Base-by-base conservation (phyloP, 1,139 yeast genomes). In the Debaryomyces sp. region DNA sequence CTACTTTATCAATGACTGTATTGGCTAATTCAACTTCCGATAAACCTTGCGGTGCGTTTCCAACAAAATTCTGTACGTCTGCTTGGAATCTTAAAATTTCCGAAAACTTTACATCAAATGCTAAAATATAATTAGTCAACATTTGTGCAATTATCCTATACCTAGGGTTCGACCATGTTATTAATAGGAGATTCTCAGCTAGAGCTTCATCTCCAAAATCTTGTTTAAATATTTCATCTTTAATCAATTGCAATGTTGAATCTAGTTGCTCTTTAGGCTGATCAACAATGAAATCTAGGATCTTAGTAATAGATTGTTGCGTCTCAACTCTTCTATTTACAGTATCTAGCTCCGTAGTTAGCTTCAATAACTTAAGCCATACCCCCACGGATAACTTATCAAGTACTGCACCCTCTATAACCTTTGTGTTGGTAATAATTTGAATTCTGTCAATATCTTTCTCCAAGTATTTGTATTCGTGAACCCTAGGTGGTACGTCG, bases 401-500 rank as follows among this genome's bases (percentile, higher is more conserved):
- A 2, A 56, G 43, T 5, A 50, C 48, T 10, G 55, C 37, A 13
- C 41, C 35, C 6, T 40, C 39, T 2, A 57, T 41, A 4, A 59
- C n/a, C n/a, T 49, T 39, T 10, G 49, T 35, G 35, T 53, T 52
- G 9, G 58, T 44, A 18, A 64, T 30, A 23, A 51, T 30, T 48
- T 73, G 77, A 5, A 74, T 60, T 26, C 70, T 54, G 39, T 67
- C 67, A 21, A 73, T 52, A 52, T 63, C 73, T 39, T 58, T 56
- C 30, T 74, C 71, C 35, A 61, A 50, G 49, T 72, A 56, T 45
- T 62, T 50, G 56, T 66, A 73, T 52, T 75, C 77, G 53, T 76
- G 80, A 3, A 66, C 64, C 24, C 55, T 53, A 0, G 78, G 79
- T 9, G 63, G 59, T 1, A 52, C 47, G 4, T 66, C 66, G 3